Percentiles rank a stretch among this genome's conserved stretches.
phyloP scores from a whole-genome alignment of 169 alveolate genomes.

The Plasmodium vivax region DNA sequence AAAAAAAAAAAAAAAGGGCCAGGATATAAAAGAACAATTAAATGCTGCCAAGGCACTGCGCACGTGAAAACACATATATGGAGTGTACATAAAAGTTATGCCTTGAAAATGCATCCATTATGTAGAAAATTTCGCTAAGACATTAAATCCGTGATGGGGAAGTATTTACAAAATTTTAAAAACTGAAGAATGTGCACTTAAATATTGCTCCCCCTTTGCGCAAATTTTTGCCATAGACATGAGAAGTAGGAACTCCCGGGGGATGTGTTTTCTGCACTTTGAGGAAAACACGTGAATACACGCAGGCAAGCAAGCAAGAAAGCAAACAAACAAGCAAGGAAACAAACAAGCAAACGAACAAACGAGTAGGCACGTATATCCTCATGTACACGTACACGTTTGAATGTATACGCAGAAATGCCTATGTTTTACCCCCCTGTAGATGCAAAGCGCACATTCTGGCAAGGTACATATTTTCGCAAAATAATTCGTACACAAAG shows the following conservation, averaged over 20 bases:
- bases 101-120: not conserved
- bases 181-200: not conserved
- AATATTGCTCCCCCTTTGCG: not conserved
- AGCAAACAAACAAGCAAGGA: not conserved
- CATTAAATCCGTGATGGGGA: not conserved
- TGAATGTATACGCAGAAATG: not conserved
- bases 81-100: not conserved
- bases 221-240: not conserved
- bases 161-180: not conserved
- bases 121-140: not conserved
- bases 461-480: not conserved
- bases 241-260: not conserved
- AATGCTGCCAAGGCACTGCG: not conserved
- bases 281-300: not conserved
- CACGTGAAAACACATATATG: not conserved
- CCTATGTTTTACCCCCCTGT: not conserved
- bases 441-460: not conserved
- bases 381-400: not conserved
- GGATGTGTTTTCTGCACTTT: not conserved
- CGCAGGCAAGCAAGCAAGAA: not conserved
- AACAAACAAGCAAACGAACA: not conserved
- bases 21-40: not conserved
- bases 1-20: not conserved
- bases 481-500: not conserved
- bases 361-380: not conserved